phyloP scores from a whole-genome alignment of 31 red algal genomes.

The Odonthalia washingtoniensis region DNA sequence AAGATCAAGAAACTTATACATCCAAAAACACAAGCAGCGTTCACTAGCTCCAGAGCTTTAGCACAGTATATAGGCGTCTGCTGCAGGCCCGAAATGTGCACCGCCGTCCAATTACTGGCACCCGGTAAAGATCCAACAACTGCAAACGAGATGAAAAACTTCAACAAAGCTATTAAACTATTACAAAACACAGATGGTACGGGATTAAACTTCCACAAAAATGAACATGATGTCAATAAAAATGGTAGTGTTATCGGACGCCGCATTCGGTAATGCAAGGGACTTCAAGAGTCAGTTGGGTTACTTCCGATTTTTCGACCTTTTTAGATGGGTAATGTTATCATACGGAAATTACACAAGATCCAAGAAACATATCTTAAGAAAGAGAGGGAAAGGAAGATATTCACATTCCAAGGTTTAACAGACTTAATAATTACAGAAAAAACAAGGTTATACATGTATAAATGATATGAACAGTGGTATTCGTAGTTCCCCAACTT shows the following conservation, averaged over 20 bases:
- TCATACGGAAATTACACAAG: too few relatives aligned
- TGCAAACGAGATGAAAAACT: not conserved
- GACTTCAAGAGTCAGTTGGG: not conserved
- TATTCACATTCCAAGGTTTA: too few relatives aligned
- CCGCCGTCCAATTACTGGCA: slow-evolving; percentile 17
- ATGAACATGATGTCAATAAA: not conserved
- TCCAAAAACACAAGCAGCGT: not conserved
- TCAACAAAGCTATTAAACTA: slow-evolving; percentile 11
- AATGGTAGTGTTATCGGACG: slow-evolving; percentile 15
- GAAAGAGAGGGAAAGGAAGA: too few relatives aligned
- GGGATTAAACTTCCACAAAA: slow-evolving; percentile 5
- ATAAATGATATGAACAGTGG: too few relatives aligned
- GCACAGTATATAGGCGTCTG: slow-evolving; percentile 35
- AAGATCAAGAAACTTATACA: slow-evolving; percentile 1
- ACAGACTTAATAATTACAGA: too few relatives aligned
- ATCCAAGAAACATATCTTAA: too few relatives aligned
- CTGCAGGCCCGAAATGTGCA: slow-evolving; percentile 23
- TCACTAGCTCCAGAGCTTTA: slow-evolving; percentile 19
- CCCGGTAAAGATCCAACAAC: not conserved
- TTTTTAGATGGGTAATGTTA: too few relatives aligned
- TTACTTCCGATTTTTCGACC: too few relatives aligned
- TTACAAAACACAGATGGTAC: not conserved
- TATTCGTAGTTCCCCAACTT: slow-evolving; percentile 30
- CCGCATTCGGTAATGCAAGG: slow-evolving; percentile 13
- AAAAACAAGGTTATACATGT: too few relatives aligned